Evolutionary conservation across 2,329 filamentous ascomycete genomes (phyloP), one percentile per base, ranked within the genome.

Genomic region (Ophidiomyces ophidiicola): DNA sequence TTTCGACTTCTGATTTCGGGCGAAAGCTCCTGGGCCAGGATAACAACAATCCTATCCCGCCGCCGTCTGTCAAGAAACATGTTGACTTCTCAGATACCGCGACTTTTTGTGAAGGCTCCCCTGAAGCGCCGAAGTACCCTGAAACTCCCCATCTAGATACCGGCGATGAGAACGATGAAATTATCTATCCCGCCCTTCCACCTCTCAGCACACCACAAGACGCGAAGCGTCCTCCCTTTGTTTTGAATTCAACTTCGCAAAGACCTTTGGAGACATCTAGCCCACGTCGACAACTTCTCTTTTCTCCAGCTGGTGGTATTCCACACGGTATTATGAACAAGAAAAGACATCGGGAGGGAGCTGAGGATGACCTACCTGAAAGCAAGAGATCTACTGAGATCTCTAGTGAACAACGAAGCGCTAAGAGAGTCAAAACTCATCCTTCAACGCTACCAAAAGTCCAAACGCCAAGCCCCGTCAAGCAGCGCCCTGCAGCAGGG

Each of bases 61-160:
- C 75, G 1, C 81, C 80, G 5, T 77, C 78, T 21, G 71, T 77
- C 17, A 82, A 77, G 58, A 93, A 92, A 64, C 79, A 74, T 41
- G 83, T 93, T 24, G 78, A 82, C 36, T 94, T 93, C 52, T 85
- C 81, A 0, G 79, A 78, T 0, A 77, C 76, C 44, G 78, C 78
- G 24, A 72, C 82, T 46, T 57, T 59, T 37, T 55, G 53, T 20
- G 52, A 62, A 20, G 62, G 62, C 4, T 63, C 61, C 7, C 62
- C 61, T 2, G 66, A 63, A 43, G 50, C 59, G 15, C 55, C 39
- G 18, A 23, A 30, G 3, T 36, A n/a, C n/a, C n/a, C 18, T 17
- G 24, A 37, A 18, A 2, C 21, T n/a, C 8, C 14, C 10, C 6
- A 19, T 17, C 14, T 55, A 34, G 29, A 42, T 26, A 43, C 53